These are phyloP conservation scores for Cadophora gregata DNA, from an alignment of 2,329 filamentous ascomycete genomes.

Conservation along the genomic window DNA sequence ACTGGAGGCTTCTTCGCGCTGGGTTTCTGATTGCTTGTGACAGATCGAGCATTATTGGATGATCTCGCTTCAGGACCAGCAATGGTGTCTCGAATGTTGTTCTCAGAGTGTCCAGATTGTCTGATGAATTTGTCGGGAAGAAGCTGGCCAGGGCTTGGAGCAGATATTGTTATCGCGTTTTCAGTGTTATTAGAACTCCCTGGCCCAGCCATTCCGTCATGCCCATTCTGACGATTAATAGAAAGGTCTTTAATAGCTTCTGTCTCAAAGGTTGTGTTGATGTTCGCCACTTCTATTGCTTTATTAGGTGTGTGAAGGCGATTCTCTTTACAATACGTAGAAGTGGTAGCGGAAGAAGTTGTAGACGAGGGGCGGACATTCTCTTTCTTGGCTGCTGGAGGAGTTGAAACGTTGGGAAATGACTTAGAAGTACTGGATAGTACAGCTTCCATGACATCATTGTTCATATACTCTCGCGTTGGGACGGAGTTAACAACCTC, in stretches of 20 bases:
- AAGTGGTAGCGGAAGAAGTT: background rate
- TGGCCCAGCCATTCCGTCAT: background rate
- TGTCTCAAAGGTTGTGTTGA: background rate
- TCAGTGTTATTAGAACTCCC: background rate
- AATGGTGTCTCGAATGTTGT: background rate
- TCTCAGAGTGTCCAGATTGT: background rate
- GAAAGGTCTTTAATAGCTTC: background rate
- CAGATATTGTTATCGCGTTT: background rate
- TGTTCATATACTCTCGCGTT: background rate
- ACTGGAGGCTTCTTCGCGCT: constrained; percentile 8
- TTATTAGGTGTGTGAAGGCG: background rate
- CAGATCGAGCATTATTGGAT: background rate
- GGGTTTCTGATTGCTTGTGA: background rate
- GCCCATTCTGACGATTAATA: background rate
- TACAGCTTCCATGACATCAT: too few species aligned
- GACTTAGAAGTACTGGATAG: background rate
- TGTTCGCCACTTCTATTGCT: background rate
- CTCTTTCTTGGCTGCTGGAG: background rate
- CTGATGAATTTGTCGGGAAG: background rate
- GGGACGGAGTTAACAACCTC: background rate
- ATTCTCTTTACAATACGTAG: background rate
- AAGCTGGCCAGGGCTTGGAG: background rate
- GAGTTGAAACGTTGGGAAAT: background rate
- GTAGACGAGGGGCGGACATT: background rate
- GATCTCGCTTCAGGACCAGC: background rate